Base-by-base conservation (phyloP, 768 basidiomycete genomes). In the Boletus bicolor region DNA sequence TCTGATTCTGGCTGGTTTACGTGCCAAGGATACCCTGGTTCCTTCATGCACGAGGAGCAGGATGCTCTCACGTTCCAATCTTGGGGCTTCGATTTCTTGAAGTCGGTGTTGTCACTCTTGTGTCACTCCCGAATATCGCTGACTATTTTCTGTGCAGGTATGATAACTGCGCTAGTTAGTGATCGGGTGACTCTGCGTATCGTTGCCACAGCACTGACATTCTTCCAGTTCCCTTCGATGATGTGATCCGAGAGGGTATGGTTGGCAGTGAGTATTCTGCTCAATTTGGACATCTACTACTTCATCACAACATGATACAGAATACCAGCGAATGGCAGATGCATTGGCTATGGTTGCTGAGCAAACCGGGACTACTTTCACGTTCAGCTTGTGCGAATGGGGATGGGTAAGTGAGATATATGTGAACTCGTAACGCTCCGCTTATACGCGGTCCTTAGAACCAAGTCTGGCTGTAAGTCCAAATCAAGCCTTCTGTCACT, bases 1-100 rank as follows among this genome's bases (percentile, higher is more conserved):
- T 81, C 83, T 55, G 83, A 85, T 66, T 82, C 85, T 0, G 85
- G 85, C 15, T 86, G 84, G 84, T 82, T 79, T 60, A 86, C 85
- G 6, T 86, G 85, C 58, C 73, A 75, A 28, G 62, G 77, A 14
- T 85, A 81, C 62, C 84, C 85, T 2, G 85, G 84, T 38, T 86
- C 84, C 4, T 86, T 73, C 68, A 72, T 75, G 65, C 79, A 86
- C 58, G 85, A 86, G 63, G 79, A 75, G 24, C 76, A 80, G 75
- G 85, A 86, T 68, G 78, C 76, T 35, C 73, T 79, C 60, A 73
- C 78, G 3, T 86, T 86, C 72, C 77, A 79, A 50, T 64, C 66
- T 44, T 87, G 85, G 85, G 83, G 82, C 0, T 85, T 86, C 55
- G 83, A 86, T 63, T 74, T 79, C 55, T 70, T 86, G 39, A 86